Percentiles rank a stretch among this genome's conserved stretches.
Conservation (phyloP, 75 land plant genomes). For the Isoetes taiwanensis region DNA sequence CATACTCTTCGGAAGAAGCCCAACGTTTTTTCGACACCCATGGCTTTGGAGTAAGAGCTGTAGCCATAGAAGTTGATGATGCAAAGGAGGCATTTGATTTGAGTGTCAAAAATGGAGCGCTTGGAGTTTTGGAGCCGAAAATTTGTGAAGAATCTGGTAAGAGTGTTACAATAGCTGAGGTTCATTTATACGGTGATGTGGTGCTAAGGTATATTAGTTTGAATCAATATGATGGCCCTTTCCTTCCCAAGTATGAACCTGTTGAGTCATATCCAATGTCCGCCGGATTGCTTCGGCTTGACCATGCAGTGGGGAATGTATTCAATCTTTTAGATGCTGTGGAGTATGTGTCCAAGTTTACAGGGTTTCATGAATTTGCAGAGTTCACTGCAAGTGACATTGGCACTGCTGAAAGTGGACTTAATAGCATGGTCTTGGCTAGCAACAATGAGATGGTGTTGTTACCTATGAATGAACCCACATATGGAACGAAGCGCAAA, state of each 20-base stretch:
- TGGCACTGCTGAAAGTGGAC: constrained; percentile 86
- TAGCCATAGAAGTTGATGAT: not conserved
- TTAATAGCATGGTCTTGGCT: constrained; percentile 86
- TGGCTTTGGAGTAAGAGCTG: not conserved
- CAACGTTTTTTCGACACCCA: not conserved
- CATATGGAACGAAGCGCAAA: constrained; percentile 75
- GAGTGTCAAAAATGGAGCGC: not conserved
- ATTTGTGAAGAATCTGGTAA: not conserved
- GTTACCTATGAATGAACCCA: constrained; percentile 88
- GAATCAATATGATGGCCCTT: constrained; percentile 1
- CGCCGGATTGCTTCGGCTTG: constrained; percentile 57
- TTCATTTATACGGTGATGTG: not conserved
- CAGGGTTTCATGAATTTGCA: constrained; percentile 94
- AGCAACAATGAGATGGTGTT: constrained; percentile 87
- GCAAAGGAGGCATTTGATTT: not conserved
- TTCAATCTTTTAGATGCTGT: constrained; percentile 42
- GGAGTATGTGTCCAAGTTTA: constrained; percentile 49
- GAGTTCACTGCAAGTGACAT: constrained; percentile 95
- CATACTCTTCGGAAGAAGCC: not conserved
- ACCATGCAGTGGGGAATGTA: constrained; percentile 94
- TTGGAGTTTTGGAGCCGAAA: not conserved
- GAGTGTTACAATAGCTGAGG: not conserved
- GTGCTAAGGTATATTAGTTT: not conserved
- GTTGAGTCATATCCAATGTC: constrained; percentile 18
- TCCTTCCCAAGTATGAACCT: not conserved